phyloP scores from a whole-genome alignment of 768 basidiomycete species.

The Rhodosporidiobolus sp. region DNA sequence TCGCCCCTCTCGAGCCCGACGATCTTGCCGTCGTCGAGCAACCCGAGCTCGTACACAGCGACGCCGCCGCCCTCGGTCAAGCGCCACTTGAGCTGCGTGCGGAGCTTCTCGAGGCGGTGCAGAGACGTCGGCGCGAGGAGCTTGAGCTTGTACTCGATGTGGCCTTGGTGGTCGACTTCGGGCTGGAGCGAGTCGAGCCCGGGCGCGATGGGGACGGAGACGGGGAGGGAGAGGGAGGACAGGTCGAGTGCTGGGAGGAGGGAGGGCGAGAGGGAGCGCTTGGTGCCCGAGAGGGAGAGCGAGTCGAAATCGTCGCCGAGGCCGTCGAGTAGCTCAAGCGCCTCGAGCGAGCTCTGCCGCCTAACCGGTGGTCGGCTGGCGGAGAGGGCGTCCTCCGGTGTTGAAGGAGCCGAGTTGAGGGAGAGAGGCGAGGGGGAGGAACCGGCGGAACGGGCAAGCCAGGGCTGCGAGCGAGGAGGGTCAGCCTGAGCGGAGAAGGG shows the following conservation, averaged over 20 bases:
- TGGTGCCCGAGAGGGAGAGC: not conserved
- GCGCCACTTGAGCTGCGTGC: conserved; percentile 95
- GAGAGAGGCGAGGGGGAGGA: conserved; percentile 2
- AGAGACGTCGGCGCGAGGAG: conserved; percentile 25
- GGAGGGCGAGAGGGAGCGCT: too few species aligned
- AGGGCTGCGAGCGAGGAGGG: conserved; percentile 11
- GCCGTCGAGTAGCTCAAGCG: not conserved
- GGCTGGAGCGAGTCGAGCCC: not conserved
- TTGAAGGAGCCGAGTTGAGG: not conserved
- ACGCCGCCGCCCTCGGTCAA: conserved; percentile 78
- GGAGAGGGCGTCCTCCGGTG: not conserved
- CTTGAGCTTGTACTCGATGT: conserved; percentile 38
- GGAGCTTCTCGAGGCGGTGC: conserved; percentile 58
- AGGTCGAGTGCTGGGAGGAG: not conserved
- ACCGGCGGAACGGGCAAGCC: conserved; percentile 16
- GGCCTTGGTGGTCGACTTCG: conserved; percentile 24
- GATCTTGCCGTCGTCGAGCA: conserved; percentile 82
- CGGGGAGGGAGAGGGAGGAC: too few species aligned
- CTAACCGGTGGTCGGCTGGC: not conserved
- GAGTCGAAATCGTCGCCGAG: conserved; percentile 9
- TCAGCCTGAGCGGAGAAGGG: not conserved
- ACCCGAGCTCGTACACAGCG: conserved; percentile 74
- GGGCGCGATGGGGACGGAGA: too few species aligned
- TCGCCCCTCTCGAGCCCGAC: conserved; percentile 69
- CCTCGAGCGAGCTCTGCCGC: conserved; percentile 2